Evolutionary conservation across 225 moss, liverwort and hornwort genomes (phyloP).

Genomic region (Rhytidiadelphus loreus): DNA sequence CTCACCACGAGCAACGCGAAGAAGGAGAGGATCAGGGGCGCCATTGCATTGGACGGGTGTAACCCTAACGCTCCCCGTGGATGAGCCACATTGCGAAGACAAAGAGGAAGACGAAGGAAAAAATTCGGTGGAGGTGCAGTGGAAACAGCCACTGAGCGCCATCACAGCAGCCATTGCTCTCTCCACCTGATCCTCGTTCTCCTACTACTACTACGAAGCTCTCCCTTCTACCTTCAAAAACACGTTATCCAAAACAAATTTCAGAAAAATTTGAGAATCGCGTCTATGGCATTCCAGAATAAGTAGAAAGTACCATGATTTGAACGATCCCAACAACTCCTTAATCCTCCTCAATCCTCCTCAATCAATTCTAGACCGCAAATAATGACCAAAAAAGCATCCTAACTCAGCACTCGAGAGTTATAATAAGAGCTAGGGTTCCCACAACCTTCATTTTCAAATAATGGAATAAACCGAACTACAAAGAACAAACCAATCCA

Average conservation of each 20-base stretch:
- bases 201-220: not conserved
- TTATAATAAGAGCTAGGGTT: not conserved
- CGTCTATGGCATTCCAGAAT: not conserved
- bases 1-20: conserved; percentile 88
- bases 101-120: not conserved
- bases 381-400: not conserved
- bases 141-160: not conserved
- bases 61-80: not conserved
- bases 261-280: not conserved
- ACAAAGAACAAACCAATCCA: not conserved
- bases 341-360: not conserved
- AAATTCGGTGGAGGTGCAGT: not conserved
- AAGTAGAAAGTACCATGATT: not conserved
- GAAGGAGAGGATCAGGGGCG: conserved; percentile 42
- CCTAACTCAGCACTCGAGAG: not conserved
- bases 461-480: not conserved
- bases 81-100: not conserved
- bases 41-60: not conserved
- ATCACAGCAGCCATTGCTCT: conserved; percentile 10
- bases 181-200: not conserved
- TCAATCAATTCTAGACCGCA: not conserved
- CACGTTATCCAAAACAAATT: not conserved
- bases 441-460: not conserved
- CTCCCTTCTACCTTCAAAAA: not conserved
- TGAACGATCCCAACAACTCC: not conserved